Conservation (phyloP, 768 basidiomycete species). For the Vararia minispora region DNA sequence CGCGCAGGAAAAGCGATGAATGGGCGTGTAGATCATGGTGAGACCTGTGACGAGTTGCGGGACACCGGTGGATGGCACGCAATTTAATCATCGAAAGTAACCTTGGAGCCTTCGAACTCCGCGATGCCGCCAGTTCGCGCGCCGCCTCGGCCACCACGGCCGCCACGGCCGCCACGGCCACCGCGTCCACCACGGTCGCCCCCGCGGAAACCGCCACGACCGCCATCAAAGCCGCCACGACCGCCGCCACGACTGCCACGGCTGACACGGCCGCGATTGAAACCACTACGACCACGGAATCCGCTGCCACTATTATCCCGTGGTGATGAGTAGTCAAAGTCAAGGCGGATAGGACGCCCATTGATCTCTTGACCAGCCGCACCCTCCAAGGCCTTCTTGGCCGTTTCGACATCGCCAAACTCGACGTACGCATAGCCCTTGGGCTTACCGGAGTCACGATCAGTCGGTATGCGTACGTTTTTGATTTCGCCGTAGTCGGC, state of each 20-base stretch:
- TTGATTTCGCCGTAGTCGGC: constrained; percentile 78
- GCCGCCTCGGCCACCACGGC: constrained; percentile 32
- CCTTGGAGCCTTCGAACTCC: constrained; percentile 57
- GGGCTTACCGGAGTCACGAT: constrained; percentile 78
- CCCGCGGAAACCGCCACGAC: constrained; percentile 32
- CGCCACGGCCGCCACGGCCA: constrained; percentile 25
- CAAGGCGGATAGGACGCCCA: constrained; percentile 72
- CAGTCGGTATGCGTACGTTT: constrained; percentile 84
- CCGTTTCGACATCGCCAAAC: constrained; percentile 69
- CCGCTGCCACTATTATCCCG: constrained; percentile 51
- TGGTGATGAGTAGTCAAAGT: constrained; percentile 74
- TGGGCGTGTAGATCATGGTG: no score
- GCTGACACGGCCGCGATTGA: constrained; percentile 28
- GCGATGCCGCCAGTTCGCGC: constrained; percentile 56
- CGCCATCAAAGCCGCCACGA: constrained; percentile 34
- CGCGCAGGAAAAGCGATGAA: no score
- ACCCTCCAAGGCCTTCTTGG: constrained; percentile 70
- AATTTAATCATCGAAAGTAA: constrained; percentile 49
- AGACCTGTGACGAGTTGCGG: no score
- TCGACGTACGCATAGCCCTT: constrained; percentile 99
- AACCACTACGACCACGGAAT: constrained; percentile 28
- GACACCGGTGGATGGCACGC: constrained; percentile 11
- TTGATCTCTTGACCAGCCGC: constrained; percentile 65
- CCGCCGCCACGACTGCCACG: constrained; percentile 31
- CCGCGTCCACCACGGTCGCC: constrained; percentile 31